A percentile compares a stretch with the other conserved stretches of the same genome.
These are phyloP conservation scores for Creolimax fragrantissima DNA, from an alignment of 78 protist species.

Conservation along the genomic window DNA sequence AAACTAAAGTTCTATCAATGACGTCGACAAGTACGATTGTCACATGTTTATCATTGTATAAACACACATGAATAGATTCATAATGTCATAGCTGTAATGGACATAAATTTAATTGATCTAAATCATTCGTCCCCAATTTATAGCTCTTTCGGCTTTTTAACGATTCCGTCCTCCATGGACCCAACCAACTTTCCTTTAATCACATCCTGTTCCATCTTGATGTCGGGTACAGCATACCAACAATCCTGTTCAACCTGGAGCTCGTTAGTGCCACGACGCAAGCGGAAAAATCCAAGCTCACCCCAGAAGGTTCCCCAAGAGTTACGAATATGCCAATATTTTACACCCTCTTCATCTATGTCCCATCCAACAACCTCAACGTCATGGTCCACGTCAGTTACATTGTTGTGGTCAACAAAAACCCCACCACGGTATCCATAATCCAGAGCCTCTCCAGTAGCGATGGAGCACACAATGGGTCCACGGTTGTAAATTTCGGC, in stretches of 20 bases:
- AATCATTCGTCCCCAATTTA: too few relatives aligned
- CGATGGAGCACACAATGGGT: conserved; percentile 64
- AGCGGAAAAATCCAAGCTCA: conserved; percentile 58
- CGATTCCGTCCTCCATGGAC: not conserved
- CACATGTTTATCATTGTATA: too few relatives aligned
- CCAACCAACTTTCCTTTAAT: not conserved
- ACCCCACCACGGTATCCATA: conserved; percentile 10
- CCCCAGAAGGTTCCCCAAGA: conserved; percentile 69
- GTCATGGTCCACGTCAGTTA: conserved; percentile 2
- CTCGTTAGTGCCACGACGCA: conserved; percentile 31
- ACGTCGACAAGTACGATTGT: too few relatives aligned
- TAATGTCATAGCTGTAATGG: too few relatives aligned
- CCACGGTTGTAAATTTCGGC: conserved; percentile 57
- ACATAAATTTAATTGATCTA: too few relatives aligned
- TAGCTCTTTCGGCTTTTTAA: too few relatives aligned
- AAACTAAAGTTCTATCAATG: too few relatives aligned
- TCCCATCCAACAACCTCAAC: conserved; percentile 11
- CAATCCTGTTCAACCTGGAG: not conserved
- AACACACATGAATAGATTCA: too few relatives aligned
- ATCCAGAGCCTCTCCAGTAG: conserved; percentile 1
- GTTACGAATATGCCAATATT: conserved; percentile 67
- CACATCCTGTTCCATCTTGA: not conserved
- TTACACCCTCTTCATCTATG: conserved; percentile 41
- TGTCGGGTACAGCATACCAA: not conserved
- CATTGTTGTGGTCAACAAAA: not conserved